A percentile compares a stretch with the other conserved stretches of the same genome.
Evolutionary conservation across 2,329 filamentous ascomycete genomes (phyloP).

Genomic region (Fusarium oligoseptatum): DNA sequence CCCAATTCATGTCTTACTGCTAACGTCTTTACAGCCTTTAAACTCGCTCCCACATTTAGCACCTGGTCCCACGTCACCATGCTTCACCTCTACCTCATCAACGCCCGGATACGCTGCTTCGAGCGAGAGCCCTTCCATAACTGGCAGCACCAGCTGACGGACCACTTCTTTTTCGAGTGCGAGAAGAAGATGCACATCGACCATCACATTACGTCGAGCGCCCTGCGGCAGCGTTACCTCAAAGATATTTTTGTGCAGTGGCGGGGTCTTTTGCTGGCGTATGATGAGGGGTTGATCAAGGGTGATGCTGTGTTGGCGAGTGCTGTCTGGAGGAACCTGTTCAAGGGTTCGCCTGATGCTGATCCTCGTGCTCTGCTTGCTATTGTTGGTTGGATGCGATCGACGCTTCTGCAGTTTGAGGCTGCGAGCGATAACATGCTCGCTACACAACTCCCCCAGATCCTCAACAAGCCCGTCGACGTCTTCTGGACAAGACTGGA

Average conservation of each 20-base stretch:
- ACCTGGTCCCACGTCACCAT: conserved; percentile 97
- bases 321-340: conserved; percentile 94
- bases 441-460: conserved; percentile 47
- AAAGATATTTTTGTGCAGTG: conserved; percentile 96
- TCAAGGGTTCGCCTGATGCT: conserved; percentile 74
- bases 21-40: conserved; percentile 70
- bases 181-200: conserved; percentile 86
- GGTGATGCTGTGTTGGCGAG: conserved; percentile 83
- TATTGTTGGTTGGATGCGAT: conserved; percentile 69
- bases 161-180: conserved; percentile 94
- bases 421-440: conserved; percentile 61
- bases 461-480: conserved; percentile 53
- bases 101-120: conserved; percentile 84
- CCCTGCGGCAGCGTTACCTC: conserved; percentile 73
- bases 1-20: neutral
- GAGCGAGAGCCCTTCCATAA: conserved; percentile 75
- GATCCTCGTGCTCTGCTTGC: conserved; percentile 66
- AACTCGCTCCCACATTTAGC: conserved; percentile 87
- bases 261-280: conserved; percentile 86
- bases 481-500: conserved; percentile 62
- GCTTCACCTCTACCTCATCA: conserved; percentile 94
- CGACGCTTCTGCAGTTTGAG: conserved; percentile 62
- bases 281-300: conserved; percentile 83
- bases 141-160: conserved; percentile 91
- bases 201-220: conserved; percentile 76